Base-by-base conservation (phyloP, 768 basidiomycete species). In the Pisolithus tinctorius region DNA sequence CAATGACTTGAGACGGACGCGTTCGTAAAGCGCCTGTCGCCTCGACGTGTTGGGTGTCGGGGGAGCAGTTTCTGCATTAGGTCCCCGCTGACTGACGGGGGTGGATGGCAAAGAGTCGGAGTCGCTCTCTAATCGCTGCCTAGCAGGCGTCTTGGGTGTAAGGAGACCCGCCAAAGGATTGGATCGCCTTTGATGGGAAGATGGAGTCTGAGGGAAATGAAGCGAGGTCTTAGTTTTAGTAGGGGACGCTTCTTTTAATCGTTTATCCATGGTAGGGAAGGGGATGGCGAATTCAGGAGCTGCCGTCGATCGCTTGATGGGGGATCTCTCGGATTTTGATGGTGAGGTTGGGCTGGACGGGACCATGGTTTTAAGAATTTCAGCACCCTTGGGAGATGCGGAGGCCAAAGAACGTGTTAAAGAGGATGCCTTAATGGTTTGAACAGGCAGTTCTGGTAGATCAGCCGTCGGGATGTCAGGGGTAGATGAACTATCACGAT, bases 21-120 rank as follows among this genome's bases (percentile, higher is more conserved):
- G 86, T 56, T 92, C 89, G 58, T 88, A 88, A 1, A 93, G 71
- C 7, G 90, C 90, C 59, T 83, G 81, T 42, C 89, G 78, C 41
- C 89, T 78, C 34, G 89, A 85, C 34, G 83, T 83, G 14, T 79
- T 79, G 1, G 88, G 88, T 5, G 87, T 90, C 56, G 80, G 68
- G 4, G 84, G 79, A 26, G 77, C 76, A 1, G 85, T 84, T 41
- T 69, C 57, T 1, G 81, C 80, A 45, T 72, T 65, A 30, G 73
- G 45, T 13, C 82, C 84, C 48, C 74, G 73, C 63, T 85, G 85
- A 55, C 78, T 83, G 38, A 75, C 73, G 17, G 87, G 86, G 0
- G 88, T 91, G 3, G 77, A 80, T 14, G 85, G 83, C 23, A 77
- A 66, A n/a, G 71, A 65, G 8, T 61, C 55, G 36, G 56, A 56